Evolutionary conservation across 2,329 filamentous ascomycete genomes (phyloP).

Genomic region (Aureobasidium uvarum): DNA sequence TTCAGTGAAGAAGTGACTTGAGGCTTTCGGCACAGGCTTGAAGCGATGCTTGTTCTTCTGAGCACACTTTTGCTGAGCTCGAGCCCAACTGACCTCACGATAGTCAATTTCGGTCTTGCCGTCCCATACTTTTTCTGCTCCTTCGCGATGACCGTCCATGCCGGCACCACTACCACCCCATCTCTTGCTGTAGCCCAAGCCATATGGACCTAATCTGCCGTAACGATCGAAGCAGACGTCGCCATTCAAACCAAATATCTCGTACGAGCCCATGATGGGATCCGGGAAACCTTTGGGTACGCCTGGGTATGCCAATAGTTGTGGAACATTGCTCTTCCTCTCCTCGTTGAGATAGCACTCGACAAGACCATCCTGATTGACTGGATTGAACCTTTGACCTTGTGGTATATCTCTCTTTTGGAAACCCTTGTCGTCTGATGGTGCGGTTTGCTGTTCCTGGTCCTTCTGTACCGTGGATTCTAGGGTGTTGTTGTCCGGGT

Average conservation of each 20-base stretch:
- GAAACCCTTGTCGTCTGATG: constrained; percentile 31
- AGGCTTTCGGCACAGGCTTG: constrained; percentile 40
- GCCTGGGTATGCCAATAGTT: constrained; percentile 71
- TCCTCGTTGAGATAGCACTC: constrained; percentile 77
- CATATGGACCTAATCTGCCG: constrained; percentile 84
- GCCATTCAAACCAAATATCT: constrained; percentile 72
- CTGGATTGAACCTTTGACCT: constrained; percentile 60
- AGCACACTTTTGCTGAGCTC: constrained; percentile 72
- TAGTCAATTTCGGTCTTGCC: constrained; percentile 72
- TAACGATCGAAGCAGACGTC: constrained; percentile 93
- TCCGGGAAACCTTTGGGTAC: constrained; percentile 82
- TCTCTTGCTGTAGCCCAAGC: constrained; percentile 76
- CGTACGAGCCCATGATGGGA: constrained; percentile 81
- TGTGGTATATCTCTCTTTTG: constrained; percentile 37
- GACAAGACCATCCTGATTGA: constrained; percentile 61
- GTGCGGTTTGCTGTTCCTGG: constrained; percentile 37
- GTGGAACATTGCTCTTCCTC: constrained; percentile 64
- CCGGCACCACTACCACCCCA: constrained; percentile 82
- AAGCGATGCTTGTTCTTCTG: constrained; percentile 70
- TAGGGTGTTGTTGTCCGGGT: constrained; percentile 58
- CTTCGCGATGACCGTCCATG: constrained; percentile 77
- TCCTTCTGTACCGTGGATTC: constrained; percentile 41
- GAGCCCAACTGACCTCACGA: constrained; percentile 72
- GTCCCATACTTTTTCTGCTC: constrained; percentile 75
- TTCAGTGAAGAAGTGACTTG: constrained; percentile 43